Evolutionary conservation across 73 alveolate genomes (phyloP), one percentile per base, ranked within the genome.

Genomic region (Stentor roeselii): DNA sequence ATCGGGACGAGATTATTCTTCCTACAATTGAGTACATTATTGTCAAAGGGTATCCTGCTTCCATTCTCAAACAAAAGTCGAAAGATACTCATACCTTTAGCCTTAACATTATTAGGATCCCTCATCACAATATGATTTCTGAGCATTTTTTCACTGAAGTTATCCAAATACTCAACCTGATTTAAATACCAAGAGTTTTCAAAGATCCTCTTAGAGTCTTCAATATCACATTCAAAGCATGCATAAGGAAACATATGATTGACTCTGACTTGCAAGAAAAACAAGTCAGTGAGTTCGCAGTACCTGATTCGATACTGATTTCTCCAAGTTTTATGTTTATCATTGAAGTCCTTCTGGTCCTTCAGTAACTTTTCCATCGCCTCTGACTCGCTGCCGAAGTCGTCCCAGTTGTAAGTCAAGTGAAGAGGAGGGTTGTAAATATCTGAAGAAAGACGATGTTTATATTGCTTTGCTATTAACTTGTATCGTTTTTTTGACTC

Each of bases 211-310:
- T n/a, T 14, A 21, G 67, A 31, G 39, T 76, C 84, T 27, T 76
- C 74, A 76, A 76, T 76, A 76, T 76, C 84, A 35, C 84, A 76
- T 35, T 41, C 60, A 41, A 76, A 76, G 11, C 27, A 39, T 15
- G 31, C 59, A 40, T 76, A 27, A 27, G 75, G 60, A 38, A 76
- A 76, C n/a, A 39, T n/a, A 76, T 76, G 84, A 39, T 41, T 39
- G 39, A 76, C 31, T 2, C 74, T 41, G 14, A 76, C 84, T 35
- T 76, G 75, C 36, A 76, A 41, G 67, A 76, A 76, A 2, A 76
- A 76, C 39, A n/a, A 31, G 39, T 76, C 84, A 41, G 74, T 39
- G 21, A 76, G 60, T 38, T 76, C 84, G 39, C 74, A 37, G 2
- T 76, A 76, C 14, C 60, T 14, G 21, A 76, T 35, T 38, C 84